Base-by-base conservation (phyloP, 768 basidiomycete species). In the Termitomyces heimii region DNA sequence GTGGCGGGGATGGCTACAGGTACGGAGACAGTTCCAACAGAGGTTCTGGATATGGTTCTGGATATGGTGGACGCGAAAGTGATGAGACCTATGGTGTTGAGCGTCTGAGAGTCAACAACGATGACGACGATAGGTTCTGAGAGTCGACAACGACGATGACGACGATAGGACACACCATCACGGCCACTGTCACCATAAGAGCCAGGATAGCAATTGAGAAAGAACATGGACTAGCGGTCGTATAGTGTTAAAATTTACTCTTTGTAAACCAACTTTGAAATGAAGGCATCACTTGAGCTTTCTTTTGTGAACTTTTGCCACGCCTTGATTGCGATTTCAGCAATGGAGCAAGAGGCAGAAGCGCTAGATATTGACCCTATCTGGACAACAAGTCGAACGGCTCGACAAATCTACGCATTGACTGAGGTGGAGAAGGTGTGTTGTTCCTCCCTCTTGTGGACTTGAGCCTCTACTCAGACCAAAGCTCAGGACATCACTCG, bases 371-470 rank as follows among this genome's bases (percentile, higher is more conserved):
- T 87, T 46, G 88, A 92, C 73, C 84, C 88, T 7, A 87, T 91
- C 56, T 92, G 89, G 88, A 82, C 81, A 4, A 87, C 87, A 24
- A 91, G 89, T 62, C 80, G 87, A 22, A 92, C 90, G 34, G 87
- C 89, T 34, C 78, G 87, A 55, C 89, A 92, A 68, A 92, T 92
- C 60, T 88, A 85, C 67, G 87, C 85, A 4, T 80, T 92, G 9
- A 85, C 86, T 24, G 83, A 86, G 68, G 89, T 92, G 43, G 90
- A 92, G 68, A 89, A 89, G 77, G 89, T 86, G 42, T 47, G 70
- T n/a, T n/a, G 16, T 22, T 13, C 7, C 51, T 18, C 32, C 14
- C 49, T 51, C 14, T n/a, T 47, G 34, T 28, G 45, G 48, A 20
- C 28, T 12, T 31, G 14, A 9, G 24, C 24, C 20, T 52, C 42